These are phyloP conservation scores for Saturnispora serradocipensis DNA, from an alignment of 805 yeast genomes.

Conservation along the genomic window DNA sequence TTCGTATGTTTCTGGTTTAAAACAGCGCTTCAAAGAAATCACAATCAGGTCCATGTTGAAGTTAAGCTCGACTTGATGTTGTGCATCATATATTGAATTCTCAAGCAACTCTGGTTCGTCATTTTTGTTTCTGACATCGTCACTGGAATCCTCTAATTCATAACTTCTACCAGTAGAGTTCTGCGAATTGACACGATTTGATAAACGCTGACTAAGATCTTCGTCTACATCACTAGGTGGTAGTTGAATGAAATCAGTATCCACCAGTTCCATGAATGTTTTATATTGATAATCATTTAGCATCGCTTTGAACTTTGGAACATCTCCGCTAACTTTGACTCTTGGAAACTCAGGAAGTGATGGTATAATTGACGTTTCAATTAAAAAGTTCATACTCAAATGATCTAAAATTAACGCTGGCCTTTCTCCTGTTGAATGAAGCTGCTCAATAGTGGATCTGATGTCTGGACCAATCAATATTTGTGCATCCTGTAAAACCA, in stretches of 20 bases:
- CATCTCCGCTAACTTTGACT: slow-evolving; percentile 63
- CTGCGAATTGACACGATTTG: neutral
- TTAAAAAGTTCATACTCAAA: slow-evolving; percentile 58
- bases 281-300: slow-evolving; percentile 87
- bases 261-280: slow-evolving; percentile 70
- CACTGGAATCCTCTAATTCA: slow-evolving; percentile 2
- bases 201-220: neutral
- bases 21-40: slow-evolving; percentile 59
- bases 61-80: slow-evolving; percentile 62
- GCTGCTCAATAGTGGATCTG: slow-evolving; percentile 64
- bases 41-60: slow-evolving; percentile 59
- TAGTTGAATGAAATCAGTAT: slow-evolving; percentile 51
- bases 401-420: slow-evolving; percentile 65
- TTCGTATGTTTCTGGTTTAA: slow-evolving; percentile 46
- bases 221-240: slow-evolving; percentile 34
- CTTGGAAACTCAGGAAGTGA: slow-evolving; percentile 65
- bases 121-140: neutral
- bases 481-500: slow-evolving; percentile 78
- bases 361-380: slow-evolving; percentile 83
- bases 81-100: slow-evolving; percentile 24
- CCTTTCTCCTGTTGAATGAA: slow-evolving; percentile 40
- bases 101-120: neutral
- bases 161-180: neutral
- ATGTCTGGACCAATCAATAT: slow-evolving; percentile 78
- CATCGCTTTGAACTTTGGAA: slow-evolving; percentile 63